Base-by-base conservation (phyloP, 2,329 filamentous ascomycete genomes). In the Pseudogymnoascus sp. region DNA sequence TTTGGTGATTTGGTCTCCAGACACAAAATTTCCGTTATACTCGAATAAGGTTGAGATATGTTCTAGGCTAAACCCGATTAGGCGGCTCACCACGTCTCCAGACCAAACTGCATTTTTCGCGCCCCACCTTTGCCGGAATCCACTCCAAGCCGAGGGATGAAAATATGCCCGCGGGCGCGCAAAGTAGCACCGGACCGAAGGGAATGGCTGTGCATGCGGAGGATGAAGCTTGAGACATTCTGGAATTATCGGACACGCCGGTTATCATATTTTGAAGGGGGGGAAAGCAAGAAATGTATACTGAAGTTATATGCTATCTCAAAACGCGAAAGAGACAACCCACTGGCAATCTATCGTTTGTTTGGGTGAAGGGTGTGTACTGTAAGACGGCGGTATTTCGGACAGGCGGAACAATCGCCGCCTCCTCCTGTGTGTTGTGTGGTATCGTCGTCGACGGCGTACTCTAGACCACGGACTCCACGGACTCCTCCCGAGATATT, bases 51-150 rank as follows among this genome's bases (percentile, higher is more conserved):
- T 55, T 55, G 49, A 21, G 28, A 55, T 55, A 33, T 55, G 28
- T 21, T 55, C n/a, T 12, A 8, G 28, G 16, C 49, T 55, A 55
- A 4, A 7, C 28, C 49, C 2, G 28, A 55, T 55, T 55, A 55
- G 49, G 49, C 28, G 49, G 49, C 28, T 55, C 49, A 55, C 35
- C 59, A 45, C 35, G 59, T 60, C 59, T 60, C 59, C 59, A 60
- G 59, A 60, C 59, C 59, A 60, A 38, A 45, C 35, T 45, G 59
- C 35, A 45, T 40, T 60, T 60, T 60, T 60, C 59, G 18, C 5
- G 35, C 28, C 49, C 49, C 49, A 55, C 49, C 49, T 55, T 33
- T 33, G 49, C 49, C 28, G 49, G 33, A 55, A 55, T n/a, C 49
- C 49, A 55, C 49, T 33, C n/a, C 12, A 55, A 55, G 49, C 49